These are phyloP conservation scores for Hyphopichia buzzinii DNA, from an alignment of 1,139 yeast genomes.

Conservation along the genomic window DNA sequence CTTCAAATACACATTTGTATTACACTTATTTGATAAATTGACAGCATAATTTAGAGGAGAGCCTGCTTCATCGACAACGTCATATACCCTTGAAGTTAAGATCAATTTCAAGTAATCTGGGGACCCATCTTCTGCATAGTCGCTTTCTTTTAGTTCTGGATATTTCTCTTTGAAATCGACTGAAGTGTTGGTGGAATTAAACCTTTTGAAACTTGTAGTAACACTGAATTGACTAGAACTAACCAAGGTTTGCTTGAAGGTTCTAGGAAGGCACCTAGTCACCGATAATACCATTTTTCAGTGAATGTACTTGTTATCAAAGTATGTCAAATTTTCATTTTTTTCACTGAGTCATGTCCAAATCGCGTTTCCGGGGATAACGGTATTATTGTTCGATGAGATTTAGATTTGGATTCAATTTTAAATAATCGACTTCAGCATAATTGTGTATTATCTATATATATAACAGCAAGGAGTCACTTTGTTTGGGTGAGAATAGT, in stretches of 20 bases:
- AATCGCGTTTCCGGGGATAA: no score
- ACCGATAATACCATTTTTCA: neutral
- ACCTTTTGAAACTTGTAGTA: neutral
- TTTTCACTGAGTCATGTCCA: neutral
- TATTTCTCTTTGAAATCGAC: slow-evolving; percentile 19
- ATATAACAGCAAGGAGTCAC: no score
- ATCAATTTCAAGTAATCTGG: slow-evolving; percentile 95
- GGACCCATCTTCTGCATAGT: slow-evolving; percentile 55
- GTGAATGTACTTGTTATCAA: neutral
- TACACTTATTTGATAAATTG: slow-evolving; percentile 68
- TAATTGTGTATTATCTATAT: no score
- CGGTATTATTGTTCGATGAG: no score
- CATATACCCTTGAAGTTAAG: slow-evolving; percentile 89
- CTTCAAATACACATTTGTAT: slow-evolving; percentile 72
- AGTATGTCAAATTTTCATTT: neutral
- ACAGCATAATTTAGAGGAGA: slow-evolving; percentile 81
- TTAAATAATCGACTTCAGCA: no score
- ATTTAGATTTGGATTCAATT: no score
- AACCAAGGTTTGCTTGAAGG: neutral
- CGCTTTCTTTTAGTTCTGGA: slow-evolving; percentile 52
- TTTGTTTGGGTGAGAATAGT: no score
- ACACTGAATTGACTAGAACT: neutral
- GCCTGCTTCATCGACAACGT: slow-evolving; percentile 75
- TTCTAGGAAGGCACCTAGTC: neutral
- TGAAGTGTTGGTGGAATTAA: slow-evolving; percentile 1